Base-by-base conservation (phyloP, 2,329 filamentous ascomycete species). In the Penicillium sp. region DNA sequence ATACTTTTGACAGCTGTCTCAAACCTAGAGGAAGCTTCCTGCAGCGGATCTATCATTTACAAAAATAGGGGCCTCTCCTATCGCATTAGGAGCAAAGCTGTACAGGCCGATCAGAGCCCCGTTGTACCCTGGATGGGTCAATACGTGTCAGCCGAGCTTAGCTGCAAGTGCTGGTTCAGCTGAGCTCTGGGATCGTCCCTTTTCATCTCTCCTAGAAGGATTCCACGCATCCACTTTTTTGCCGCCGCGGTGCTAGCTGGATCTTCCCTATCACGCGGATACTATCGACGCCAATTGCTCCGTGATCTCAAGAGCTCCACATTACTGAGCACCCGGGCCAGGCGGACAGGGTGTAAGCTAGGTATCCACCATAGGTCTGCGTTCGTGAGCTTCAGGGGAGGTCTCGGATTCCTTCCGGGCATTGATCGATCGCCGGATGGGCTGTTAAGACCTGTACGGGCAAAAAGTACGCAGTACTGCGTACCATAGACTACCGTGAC, bases 211-310 rank as follows among this genome's bases (percentile, higher is more conserved):
- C 24, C 38, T 39, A 44, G 46, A 46, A 46, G 44, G 48, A 53
- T 45, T 52, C 7, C 39, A 41, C 14, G 44, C 42, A 49, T 51
- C 55, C 55, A 57, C 55, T 48, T 45, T 38, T 46, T 41, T 30
- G 38, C 51, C 43, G 51, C 51, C 42, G 46, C 43, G 31, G 42
- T 48, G 46, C 51, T 54, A 56, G 54, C 35, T 46, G 35, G 46
- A 50, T 52, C 51, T 43, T 51, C 51, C 47, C 41, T 43, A 47
- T 50, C 54, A 54, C 51, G 54, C 54, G 54, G 54, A 47, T 48
- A 45, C 48, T 45, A 30, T 47, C 31, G 30, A 8, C 48, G 38
- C 54, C 48, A 46, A 53, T 27, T 41, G 39, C 38, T 33, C 28
- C 40, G 41, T 36, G 16, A 36, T 18, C 16, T 36, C 33, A 36